phyloP scores from a whole-genome alignment of 1,284 basidiomycete species.

The Xanthoconium separans region DNA sequence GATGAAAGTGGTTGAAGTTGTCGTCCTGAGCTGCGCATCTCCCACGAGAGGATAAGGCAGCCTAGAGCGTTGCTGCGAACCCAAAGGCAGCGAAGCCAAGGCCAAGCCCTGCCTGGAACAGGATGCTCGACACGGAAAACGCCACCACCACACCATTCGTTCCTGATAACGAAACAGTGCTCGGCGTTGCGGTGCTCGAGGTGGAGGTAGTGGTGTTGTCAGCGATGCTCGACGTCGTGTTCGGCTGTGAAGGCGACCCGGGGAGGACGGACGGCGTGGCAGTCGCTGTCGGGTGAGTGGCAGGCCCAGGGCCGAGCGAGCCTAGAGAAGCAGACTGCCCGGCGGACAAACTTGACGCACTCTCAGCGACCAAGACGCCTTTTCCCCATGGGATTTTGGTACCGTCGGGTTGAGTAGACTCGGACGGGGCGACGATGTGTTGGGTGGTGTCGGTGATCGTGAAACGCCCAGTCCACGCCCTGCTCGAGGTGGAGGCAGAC shows the following conservation, averaged over 20 bases:
- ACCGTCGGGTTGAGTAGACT: constrained; percentile 55
- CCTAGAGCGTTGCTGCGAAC: constrained; percentile 21
- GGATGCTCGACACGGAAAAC: constrained; percentile 3
- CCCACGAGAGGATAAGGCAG: background rate
- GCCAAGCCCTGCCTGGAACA: constrained; percentile 15
- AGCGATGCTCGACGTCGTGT: background rate
- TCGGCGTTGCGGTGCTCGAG: constrained; percentile 3
- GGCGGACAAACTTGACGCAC: constrained; percentile 24
- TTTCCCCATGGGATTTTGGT: constrained; percentile 66
- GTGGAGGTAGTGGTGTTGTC: constrained; percentile 4
- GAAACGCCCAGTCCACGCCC: constrained; percentile 81
- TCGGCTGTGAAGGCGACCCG: background rate
- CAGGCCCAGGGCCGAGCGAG: no score
- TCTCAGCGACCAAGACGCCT: constrained; percentile 58
- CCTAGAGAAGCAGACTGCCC: background rate
- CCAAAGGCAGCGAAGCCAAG: constrained; percentile 22
- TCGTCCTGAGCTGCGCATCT: background rate
- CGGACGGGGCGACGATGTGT: constrained; percentile 47
- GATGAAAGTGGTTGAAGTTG: background rate
- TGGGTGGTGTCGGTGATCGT: constrained; percentile 63
- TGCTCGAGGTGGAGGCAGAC: constrained; percentile 39
- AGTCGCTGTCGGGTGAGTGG: background rate
- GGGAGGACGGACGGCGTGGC: background rate
- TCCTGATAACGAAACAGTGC: background rate
- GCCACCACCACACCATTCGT: constrained; percentile 11